Percentiles rank a stretch among this genome's conserved stretches.
Evolutionary conservation across 768 basidiomycete species (phyloP).

Genomic region (Paxillus ammoniavirescens): DNA sequence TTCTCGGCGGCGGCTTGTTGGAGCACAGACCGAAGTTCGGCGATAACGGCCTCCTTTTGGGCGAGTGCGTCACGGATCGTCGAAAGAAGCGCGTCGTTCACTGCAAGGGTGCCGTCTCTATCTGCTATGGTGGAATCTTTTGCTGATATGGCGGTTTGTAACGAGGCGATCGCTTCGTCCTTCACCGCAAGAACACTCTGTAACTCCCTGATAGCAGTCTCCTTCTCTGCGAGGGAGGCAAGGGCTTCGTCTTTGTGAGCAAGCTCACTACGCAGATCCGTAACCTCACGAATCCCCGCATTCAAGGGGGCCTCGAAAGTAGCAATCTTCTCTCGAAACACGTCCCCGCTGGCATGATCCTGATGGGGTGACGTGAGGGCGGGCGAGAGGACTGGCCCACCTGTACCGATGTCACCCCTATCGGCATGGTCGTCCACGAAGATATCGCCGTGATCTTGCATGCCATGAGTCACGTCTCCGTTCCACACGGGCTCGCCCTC

Average conservation of each 20-base stretch:
- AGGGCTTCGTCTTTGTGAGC: constrained; percentile 13
- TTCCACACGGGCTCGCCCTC: constrained; percentile 16
- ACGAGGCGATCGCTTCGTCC: neutral
- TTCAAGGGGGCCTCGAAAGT: constrained; percentile 18
- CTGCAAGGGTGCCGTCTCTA: neutral
- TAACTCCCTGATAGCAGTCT: neutral
- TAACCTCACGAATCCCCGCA: constrained; percentile 27
- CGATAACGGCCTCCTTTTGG: neutral
- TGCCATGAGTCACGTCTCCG: neutral
- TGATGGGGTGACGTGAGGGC: neutral
- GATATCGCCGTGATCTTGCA: constrained; percentile 18
- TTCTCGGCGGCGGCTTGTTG: neutral
- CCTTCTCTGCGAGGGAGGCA: constrained; percentile 1
- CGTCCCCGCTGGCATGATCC: neutral
- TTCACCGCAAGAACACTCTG: neutral
- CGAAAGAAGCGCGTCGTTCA: neutral
- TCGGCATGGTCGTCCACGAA: neutral
- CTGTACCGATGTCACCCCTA: neutral
- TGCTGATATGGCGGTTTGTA: neutral
- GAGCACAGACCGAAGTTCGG: neutral
- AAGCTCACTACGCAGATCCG: constrained; percentile 19
- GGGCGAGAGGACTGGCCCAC: constrained; percentile 4
- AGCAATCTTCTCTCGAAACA: constrained; percentile 13
- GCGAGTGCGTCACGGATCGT: neutral
- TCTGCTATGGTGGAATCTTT: neutral